A percentile compares a stretch with the other conserved stretches of the same genome.
Evolutionary conservation across 2,329 filamentous ascomycete species (phyloP).

Genomic region (Chaetothyriales sp.): DNA sequence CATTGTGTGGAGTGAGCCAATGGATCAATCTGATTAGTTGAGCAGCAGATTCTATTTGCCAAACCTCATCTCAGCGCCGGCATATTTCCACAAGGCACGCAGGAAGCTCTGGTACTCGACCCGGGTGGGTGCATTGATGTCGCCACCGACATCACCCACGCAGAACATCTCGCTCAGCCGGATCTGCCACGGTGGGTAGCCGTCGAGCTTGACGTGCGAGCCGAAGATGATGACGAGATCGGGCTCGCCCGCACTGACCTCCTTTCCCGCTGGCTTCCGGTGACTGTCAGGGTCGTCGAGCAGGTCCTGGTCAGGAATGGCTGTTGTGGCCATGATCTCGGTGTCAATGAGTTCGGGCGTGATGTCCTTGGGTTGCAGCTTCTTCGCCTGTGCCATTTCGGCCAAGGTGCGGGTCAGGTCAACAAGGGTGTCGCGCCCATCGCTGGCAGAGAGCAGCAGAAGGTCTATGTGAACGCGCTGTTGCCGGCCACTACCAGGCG

Average conservation of each 20-base stretch:
- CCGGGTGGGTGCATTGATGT: slow-evolving; percentile 20
- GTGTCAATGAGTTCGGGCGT: slow-evolving; percentile 74
- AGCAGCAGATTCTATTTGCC: slow-evolving; percentile 36
- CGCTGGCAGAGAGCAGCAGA: slow-evolving; percentile 70
- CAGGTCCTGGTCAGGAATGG: slow-evolving; percentile 6
- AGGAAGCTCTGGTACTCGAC: slow-evolving; percentile 94
- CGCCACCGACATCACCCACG: slow-evolving; percentile 31
- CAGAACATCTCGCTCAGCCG: slow-evolving; percentile 85
- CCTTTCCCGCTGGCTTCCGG: slow-evolving; percentile 3
- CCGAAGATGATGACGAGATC: slow-evolving; percentile 80
- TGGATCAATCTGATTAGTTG: not conserved
- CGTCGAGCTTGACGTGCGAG: slow-evolving; percentile 65
- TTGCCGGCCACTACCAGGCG: not conserved
- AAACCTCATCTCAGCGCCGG: slow-evolving; percentile 75
- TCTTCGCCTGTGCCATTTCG: slow-evolving; percentile 84
- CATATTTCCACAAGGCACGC: slow-evolving; percentile 66
- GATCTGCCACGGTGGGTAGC: slow-evolving; percentile 94
- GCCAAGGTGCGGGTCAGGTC: slow-evolving; percentile 88
- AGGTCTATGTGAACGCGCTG: slow-evolving; percentile 36
- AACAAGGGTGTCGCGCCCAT: slow-evolving; percentile 84
- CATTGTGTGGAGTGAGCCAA: not conserved
- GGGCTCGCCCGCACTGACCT: slow-evolving; percentile 39
- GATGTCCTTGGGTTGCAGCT: slow-evolving; percentile 68
- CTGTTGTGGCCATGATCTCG: slow-evolving; percentile 52
- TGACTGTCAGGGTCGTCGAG: not conserved